These are phyloP conservation scores for Naganishia antarctica DNA, from an alignment of 768 basidiomycete genomes.

Conservation along the genomic window DNA sequence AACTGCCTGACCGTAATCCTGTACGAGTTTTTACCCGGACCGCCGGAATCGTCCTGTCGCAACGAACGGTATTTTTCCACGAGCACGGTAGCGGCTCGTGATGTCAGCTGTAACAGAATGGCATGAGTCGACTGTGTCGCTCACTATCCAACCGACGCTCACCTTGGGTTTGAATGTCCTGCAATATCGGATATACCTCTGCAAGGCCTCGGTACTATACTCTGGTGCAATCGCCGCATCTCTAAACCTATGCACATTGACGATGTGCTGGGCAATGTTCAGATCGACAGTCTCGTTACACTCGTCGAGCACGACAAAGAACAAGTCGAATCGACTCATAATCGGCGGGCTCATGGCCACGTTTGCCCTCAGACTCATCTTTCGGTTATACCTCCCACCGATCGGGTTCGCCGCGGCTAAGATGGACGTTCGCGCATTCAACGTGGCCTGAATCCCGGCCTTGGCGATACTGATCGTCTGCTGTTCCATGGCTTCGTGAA, in stretches of 20 bases:
- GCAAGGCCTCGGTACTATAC: conserved; percentile 92
- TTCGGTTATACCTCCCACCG: conserved; percentile 93
- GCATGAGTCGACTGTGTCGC: background rate
- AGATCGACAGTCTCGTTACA: conserved; percentile 87
- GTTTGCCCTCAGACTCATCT: conserved; percentile 83
- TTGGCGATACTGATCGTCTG: conserved; percentile 99
- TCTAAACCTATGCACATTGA: conserved; percentile 92
- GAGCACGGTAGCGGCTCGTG: conserved; percentile 82
- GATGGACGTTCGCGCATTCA: conserved; percentile 95
- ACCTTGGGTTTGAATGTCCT: conserved; percentile 97
- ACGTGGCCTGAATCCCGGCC: conserved; percentile 95
- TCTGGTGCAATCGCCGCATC: conserved; percentile 93
- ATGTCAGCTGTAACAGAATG: conserved; percentile 65
- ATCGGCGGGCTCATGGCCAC: conserved; percentile 97
- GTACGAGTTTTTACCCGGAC: conserved; percentile 83
- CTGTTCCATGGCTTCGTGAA: conserved; percentile 99
- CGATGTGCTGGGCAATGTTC: conserved; percentile 93
- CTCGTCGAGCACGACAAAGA: conserved; percentile 96
- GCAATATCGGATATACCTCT: conserved; percentile 94
- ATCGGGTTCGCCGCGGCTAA: conserved; percentile 96
- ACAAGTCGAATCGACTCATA: conserved; percentile 97
- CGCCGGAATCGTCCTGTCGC: conserved; percentile 85
- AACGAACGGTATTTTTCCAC: conserved; percentile 92
- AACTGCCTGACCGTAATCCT: conserved; percentile 96
- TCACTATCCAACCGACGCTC: conserved; percentile 27